Percentiles rank a stretch among this genome's conserved stretches.
phyloP scores from a whole-genome alignment of 768 basidiomycete genomes.

The Lactarius trivialis region DNA sequence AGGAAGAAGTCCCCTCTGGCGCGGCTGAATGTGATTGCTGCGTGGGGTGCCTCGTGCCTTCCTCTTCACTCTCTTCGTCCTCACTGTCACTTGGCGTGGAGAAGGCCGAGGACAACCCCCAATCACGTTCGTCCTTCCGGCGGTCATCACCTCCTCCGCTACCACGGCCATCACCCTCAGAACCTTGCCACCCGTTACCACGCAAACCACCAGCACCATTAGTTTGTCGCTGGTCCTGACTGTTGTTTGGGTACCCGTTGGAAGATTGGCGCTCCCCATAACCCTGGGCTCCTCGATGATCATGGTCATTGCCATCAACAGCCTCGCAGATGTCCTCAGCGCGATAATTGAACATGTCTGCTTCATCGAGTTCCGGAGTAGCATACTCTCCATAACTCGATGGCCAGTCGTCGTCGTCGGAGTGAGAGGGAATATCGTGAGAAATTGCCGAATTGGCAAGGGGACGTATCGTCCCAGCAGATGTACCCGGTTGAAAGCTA shows the following conservation, averaged over 20 bases:
- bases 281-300: slow-evolving; percentile 1
- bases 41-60: slow-evolving; percentile 21
- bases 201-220: slow-evolving; percentile 27
- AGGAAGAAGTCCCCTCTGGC: slow-evolving; percentile 7
- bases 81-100: slow-evolving; percentile 31
- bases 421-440: slow-evolving; percentile 11
- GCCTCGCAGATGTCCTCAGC: neutral
- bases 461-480: slow-evolving; percentile 39
- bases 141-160: slow-evolving; percentile 35
- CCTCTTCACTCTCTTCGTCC: slow-evolving; percentile 39
- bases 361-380: slow-evolving; percentile 10
- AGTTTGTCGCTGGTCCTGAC: slow-evolving; percentile 23
- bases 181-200: slow-evolving; percentile 23
- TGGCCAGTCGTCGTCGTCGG: slow-evolving; percentile 18
- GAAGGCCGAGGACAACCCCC: slow-evolving; percentile 26
- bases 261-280: slow-evolving; percentile 1
- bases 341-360: slow-evolving; percentile 5
- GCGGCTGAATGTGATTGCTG: slow-evolving; percentile 6
- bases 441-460: slow-evolving; percentile 21
- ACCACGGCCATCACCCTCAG: slow-evolving; percentile 20
- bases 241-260: slow-evolving; percentile 14
- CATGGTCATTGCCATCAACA: slow-evolving; percentile 6
- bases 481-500: slow-evolving; percentile 39
- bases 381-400: slow-evolving; percentile 10
- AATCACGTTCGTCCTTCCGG: slow-evolving; percentile 32